Percentiles rank a stretch among this genome's conserved stretches.
phyloP scores from a whole-genome alignment of 805 yeast genomes.

The Lipomyces yamanashiensis region DNA sequence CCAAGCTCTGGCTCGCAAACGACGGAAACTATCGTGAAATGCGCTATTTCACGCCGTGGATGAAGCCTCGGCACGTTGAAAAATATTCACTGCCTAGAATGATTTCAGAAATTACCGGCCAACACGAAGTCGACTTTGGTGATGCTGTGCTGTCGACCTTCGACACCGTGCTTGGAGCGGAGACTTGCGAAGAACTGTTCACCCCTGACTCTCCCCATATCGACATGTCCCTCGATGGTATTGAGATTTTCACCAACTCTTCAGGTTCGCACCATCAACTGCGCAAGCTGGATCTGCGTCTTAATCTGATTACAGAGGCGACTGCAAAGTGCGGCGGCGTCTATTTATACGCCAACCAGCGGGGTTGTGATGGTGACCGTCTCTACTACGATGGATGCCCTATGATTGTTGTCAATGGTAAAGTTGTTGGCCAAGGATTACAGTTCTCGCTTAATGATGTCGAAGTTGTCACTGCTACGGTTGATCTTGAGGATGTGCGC shows the following conservation, averaged over 20 bases:
- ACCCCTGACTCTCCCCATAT: conserved; percentile 97
- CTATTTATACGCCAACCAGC: conserved; percentile 90
- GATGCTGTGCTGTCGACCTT: conserved; percentile 84
- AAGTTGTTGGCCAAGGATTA: conserved; percentile 87
- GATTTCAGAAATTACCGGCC: conserved; percentile 70
- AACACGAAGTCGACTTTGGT: conserved; percentile 75
- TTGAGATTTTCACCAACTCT: conserved; percentile 94
- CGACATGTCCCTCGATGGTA: conserved; percentile 89
- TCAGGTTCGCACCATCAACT: conserved; percentile 98
- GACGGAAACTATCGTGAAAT: conserved; percentile 98
- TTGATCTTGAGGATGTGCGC: conserved; percentile 89
- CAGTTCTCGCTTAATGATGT: conserved; percentile 91
- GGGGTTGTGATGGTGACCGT: conserved; percentile 98
- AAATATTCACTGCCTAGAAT: conserved; percentile 70
- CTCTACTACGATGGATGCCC: conserved; percentile 98
- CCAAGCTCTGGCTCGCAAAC: conserved; percentile 90
- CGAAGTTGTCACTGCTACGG: conserved; percentile 93
- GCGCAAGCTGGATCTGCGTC: conserved; percentile 82
- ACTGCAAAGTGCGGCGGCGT: conserved; percentile 97
- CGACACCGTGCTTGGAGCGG: conserved; percentile 94
- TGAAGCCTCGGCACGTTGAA: conserved; percentile 75
- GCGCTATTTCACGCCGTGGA: conserved; percentile 97
- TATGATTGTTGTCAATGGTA: conserved; percentile 87
- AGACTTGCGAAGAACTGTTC: conserved; percentile 96
- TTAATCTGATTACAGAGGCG: conserved; percentile 86